Conservation (phyloP, 2,329 filamentous ascomycete species). For the Colletotrichum sp. region DNA sequence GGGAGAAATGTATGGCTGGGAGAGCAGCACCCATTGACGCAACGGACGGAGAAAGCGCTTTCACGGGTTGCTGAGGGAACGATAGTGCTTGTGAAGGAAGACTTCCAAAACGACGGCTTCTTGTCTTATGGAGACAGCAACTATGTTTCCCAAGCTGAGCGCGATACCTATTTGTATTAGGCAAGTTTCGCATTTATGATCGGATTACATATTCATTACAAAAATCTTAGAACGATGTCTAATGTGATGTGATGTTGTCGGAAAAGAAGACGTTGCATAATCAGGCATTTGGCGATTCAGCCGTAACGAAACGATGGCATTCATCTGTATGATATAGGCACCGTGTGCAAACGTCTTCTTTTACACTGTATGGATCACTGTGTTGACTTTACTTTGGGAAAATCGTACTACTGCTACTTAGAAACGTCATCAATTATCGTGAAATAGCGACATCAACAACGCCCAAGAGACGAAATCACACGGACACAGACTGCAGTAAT, state of each 20-base stretch:
- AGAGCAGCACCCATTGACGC: no score
- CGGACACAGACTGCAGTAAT: no score
- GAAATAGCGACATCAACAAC: not conserved
- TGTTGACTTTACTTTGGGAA: not conserved
- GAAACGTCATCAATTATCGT: not conserved
- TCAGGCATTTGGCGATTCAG: not conserved
- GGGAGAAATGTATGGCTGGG: no score
- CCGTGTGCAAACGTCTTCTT: not conserved
- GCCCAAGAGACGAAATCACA: not conserved
- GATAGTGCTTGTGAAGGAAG: not conserved
- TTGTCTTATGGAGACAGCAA: not conserved
- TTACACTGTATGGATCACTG: not conserved
- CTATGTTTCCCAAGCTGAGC: not conserved
- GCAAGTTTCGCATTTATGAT: not conserved
- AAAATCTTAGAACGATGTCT: not conserved
- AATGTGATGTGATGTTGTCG: not conserved
- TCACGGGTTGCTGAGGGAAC: not conserved
- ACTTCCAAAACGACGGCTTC: not conserved
- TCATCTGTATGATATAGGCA: no score
- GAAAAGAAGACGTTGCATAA: not conserved
- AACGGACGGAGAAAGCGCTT: no score
- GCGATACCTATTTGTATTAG: not conserved
- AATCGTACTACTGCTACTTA: not conserved
- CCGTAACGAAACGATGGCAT: no score
- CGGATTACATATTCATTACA: not conserved